Evolutionary conservation across 2,329 filamentous ascomycete species (phyloP).

Genomic region (Fusarium sp.): DNA sequence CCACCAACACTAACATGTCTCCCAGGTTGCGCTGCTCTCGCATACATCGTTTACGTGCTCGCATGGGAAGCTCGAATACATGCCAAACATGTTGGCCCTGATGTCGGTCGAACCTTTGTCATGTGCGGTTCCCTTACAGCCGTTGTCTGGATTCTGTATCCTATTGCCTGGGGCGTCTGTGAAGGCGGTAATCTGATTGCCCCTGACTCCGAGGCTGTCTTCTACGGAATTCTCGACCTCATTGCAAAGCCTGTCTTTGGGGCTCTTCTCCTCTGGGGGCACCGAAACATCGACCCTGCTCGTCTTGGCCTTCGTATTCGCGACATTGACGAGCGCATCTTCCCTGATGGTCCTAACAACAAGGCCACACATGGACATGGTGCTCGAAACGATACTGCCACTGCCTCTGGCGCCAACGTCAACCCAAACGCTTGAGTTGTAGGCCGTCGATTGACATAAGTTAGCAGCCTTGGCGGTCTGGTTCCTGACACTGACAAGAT

Average conservation of each 20-base stretch:
- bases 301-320: conserved; percentile 63
- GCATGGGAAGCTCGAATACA: conserved; percentile 58
- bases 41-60: conserved; percentile 59
- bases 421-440: background rate
- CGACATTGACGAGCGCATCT: conserved; percentile 21
- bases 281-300: conserved; percentile 70
- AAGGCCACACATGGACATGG: conserved; percentile 2
- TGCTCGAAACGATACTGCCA: background rate
- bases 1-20: accelerated
- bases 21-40: conserved; percentile 55
- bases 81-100: conserved; percentile 64
- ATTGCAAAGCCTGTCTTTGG: conserved; percentile 74
- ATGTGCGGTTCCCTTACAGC: conserved; percentile 68
- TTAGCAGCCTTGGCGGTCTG: accelerated
- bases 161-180: conserved; percentile 63
- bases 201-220: conserved; percentile 74
- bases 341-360: conserved; percentile 8
- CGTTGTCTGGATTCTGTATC: conserved; percentile 66
- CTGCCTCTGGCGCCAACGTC: background rate
- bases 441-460: accelerated
- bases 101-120: conserved; percentile 65
- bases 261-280: conserved; percentile 69
- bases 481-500: too few relatives aligned
- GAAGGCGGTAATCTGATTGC: conserved; percentile 66
- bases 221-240: conserved; percentile 76